Base-by-base conservation (phyloP, 192 early-diverging fungal genomes). In the Rhizophagus clarus region DNA sequence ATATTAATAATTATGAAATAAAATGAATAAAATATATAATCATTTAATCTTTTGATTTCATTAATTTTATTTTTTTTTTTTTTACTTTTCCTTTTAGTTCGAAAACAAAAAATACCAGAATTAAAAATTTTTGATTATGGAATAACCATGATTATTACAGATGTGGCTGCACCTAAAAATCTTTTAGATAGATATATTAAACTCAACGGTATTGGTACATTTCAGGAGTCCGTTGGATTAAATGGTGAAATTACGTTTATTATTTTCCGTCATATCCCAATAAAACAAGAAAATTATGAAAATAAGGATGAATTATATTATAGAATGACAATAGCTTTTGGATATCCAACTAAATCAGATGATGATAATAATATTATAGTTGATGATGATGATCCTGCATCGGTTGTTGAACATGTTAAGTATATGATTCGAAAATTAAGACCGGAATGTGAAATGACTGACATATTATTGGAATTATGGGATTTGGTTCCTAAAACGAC, bases 31-130 rank as follows among this genome's bases (percentile, higher is more conserved):
- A 34, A 34, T 34, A 34, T 34, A 34, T 32, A 32, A 32, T 32
- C 15, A 47, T 67, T 67, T 15, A 31, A 37, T 29, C 29, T 29
- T 6, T 31, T 67, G 6, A 17, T 12, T 66, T 66, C 10, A 15
- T 17, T n/a, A 14, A n/a, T n/a, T 6, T 61, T 24, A 61, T 20
- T 61, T 5, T 14, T 29, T 37, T 70, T 20, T 15, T 1, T 22
- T 69, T 69, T n/a, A n/a, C n/a, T n/a, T 69, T 69, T n/a, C 49
- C 8, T 45, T 28, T 12, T 73, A 73, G 72, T 73, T 51, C 40
- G 72, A 49, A 51, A 45, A 56, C 72, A 73, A 24, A 73, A 47
- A 47, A 7, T 73, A 14, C 72, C 72, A 9, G 29, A 73, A 37
- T 73, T 56, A 10, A 4, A 73, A 14, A 49, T 51, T 31, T 20